These are phyloP conservation scores for Lepiota subincarnata DNA, from an alignment of 768 basidiomycete genomes.

Conservation along the genomic window DNA sequence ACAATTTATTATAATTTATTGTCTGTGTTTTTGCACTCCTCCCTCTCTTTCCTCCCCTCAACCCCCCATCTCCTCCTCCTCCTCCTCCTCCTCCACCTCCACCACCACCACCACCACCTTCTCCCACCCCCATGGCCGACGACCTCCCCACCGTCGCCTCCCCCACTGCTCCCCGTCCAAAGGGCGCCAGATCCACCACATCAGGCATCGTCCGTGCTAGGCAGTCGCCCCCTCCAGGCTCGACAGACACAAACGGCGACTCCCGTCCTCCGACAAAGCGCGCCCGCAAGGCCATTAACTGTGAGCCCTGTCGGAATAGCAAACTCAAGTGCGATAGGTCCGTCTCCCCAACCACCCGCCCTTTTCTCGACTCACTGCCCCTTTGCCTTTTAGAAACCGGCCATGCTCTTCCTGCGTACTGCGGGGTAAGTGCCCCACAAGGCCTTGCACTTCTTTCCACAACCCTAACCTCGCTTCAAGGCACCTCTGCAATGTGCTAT, in stretches of 20 bases:
- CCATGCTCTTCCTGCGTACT: conserved; percentile 88
- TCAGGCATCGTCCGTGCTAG: conserved; percentile 46
- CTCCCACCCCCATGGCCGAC: conserved; percentile 35
- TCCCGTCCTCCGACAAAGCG: conserved; percentile 73
- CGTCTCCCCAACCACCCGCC: conserved; percentile 15
- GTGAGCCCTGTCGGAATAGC: conserved; percentile 82
- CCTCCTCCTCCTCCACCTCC: conserved; percentile 18
- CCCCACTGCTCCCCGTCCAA: conserved; percentile 36
- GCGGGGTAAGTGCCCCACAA: conserved; percentile 47
- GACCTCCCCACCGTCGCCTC: conserved; percentile 34
- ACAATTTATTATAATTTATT: conserved; percentile 13
- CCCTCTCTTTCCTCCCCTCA: conserved; percentile 12
- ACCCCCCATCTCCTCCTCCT: conserved; percentile 17
- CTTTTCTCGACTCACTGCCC: conserved; percentile 2
- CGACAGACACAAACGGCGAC: conserved; percentile 43
- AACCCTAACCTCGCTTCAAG: conserved; percentile 35
- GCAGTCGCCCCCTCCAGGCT: conserved; percentile 42
- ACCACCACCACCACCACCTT: conserved; percentile 17
- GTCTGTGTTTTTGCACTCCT: conserved; percentile 21
- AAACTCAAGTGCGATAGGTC: conserved; percentile 89
- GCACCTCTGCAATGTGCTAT: conserved; percentile 78
- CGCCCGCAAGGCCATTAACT: conserved; percentile 84
- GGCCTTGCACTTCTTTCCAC: conserved; percentile 17
- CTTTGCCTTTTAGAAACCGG: conserved; percentile 51
- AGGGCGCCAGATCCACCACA: conserved; percentile 34